Percentiles rank a stretch among this genome's conserved stretches.
These are phyloP conservation scores for Fusarium drepaniforme DNA, from an alignment of 2,329 filamentous ascomycete species.

Conservation along the genomic window DNA sequence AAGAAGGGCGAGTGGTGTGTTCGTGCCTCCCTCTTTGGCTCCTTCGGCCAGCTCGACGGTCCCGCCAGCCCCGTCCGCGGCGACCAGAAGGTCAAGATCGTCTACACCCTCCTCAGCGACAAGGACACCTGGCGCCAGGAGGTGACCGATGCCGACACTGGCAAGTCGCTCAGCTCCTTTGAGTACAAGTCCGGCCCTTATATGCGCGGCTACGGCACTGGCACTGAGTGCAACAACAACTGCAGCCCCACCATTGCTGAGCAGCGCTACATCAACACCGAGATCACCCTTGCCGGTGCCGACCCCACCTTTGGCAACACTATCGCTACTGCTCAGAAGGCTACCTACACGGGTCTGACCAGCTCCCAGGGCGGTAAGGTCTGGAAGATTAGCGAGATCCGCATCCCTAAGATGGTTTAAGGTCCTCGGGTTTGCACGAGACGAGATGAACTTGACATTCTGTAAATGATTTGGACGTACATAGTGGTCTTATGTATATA, in stretches of 20 bases:
- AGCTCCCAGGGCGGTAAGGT: constrained; percentile 24
- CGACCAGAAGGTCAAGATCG: constrained; percentile 37
- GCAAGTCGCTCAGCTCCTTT: constrained; percentile 24
- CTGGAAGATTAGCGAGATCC: constrained; percentile 36
- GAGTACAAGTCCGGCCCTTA: constrained; percentile 35
- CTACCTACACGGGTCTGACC: constrained; percentile 26
- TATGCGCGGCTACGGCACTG: constrained; percentile 36
- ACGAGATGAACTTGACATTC: background rate
- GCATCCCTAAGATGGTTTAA: constrained; percentile 27
- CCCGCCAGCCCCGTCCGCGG: constrained; percentile 20
- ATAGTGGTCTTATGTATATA: background rate
- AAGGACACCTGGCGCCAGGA: constrained; percentile 37
- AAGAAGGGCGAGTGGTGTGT: constrained; percentile 33
- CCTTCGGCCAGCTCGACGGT: constrained; percentile 35
- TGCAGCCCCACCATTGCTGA: constrained; percentile 28
- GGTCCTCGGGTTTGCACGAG: background rate
- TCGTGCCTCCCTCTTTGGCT: constrained; percentile 34
- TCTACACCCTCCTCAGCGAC: constrained; percentile 31
- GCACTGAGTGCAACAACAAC: constrained; percentile 35
- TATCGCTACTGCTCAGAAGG: constrained; percentile 25
- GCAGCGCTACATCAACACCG: constrained; percentile 35
- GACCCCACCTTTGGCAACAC: constrained; percentile 36
- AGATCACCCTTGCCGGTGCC: constrained; percentile 28
- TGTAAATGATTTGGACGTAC: background rate
- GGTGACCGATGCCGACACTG: constrained; percentile 34